These are phyloP conservation scores for Pseudomicrostroma phylloplanum DNA, from an alignment of 1,284 basidiomycete species.

Conservation along the genomic window DNA sequence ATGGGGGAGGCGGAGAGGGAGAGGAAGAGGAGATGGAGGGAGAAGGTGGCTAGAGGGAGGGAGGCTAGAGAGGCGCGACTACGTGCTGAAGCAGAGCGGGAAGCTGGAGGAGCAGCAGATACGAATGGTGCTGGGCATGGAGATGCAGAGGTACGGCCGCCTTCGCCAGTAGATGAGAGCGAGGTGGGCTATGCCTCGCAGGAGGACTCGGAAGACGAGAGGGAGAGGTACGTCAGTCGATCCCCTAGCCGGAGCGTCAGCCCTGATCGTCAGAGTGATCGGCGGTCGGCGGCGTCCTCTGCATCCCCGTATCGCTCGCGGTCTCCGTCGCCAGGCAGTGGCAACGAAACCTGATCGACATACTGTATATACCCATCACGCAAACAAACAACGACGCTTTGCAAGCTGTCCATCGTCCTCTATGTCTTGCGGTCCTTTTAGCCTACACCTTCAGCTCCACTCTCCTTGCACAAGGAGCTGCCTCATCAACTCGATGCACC, in stretches of 20 bases:
- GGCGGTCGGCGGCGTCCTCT: no score
- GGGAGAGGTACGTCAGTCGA: slow-evolving; percentile 2
- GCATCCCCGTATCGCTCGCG: no score
- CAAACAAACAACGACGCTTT: no score
- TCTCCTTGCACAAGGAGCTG: slow-evolving; percentile 22
- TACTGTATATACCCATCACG: no score
- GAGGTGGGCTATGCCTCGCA: slow-evolving; percentile 8
- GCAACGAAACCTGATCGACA: no score
- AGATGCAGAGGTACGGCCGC: slow-evolving; percentile 5
- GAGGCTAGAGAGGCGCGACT: background rate
- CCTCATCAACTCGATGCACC: slow-evolving; percentile 35
- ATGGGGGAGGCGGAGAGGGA: slow-evolving; percentile 23
- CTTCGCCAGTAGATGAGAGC: slow-evolving; percentile 18
- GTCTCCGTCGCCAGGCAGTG: no score
- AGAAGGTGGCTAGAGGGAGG: background rate
- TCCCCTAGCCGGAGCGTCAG: background rate
- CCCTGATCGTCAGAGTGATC: background rate
- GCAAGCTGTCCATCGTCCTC: no score
- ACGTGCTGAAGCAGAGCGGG: background rate
- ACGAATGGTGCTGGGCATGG: background rate
- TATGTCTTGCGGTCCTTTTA: no score
- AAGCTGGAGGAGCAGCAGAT: slow-evolving; percentile 20
- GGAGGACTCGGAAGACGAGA: background rate
- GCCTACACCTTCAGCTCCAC: slow-evolving; percentile 10
- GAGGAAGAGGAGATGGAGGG: slow-evolving; percentile 3